Conservation (phyloP, 2,329 filamentous ascomycete species). For the Triangularia verruculosa region DNA sequence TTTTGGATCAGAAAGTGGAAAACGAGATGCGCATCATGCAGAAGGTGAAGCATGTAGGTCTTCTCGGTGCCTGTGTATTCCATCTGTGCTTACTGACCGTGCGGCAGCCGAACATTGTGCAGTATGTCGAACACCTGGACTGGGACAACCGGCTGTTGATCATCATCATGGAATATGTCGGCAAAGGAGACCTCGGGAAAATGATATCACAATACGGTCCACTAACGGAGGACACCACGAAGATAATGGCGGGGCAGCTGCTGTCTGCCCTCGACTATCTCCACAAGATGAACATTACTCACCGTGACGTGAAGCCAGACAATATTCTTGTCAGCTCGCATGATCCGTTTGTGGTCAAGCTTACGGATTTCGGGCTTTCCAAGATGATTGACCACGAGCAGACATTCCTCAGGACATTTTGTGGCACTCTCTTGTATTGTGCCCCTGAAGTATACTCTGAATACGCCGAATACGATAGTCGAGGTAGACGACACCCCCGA, state of each 20-base stretch:
- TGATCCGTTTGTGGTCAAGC: slow-evolving; percentile 76
- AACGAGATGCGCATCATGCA: slow-evolving; percentile 98
- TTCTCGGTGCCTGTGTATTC: neutral
- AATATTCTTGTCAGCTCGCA: slow-evolving; percentile 82
- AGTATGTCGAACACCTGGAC: slow-evolving; percentile 86
- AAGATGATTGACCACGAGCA: slow-evolving; percentile 89
- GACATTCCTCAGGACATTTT: slow-evolving; percentile 94
- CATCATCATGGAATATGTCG: slow-evolving; percentile 93
- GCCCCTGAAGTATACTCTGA: slow-evolving; percentile 93
- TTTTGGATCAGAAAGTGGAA: slow-evolving; percentile 86
- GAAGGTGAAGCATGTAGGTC: slow-evolving; percentile 72
- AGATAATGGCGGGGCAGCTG: slow-evolving; percentile 71
- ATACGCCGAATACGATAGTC: slow-evolving; percentile 65
- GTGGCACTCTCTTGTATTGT: slow-evolving; percentile 91
- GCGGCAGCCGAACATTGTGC: slow-evolving; percentile 76
- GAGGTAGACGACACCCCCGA: slow-evolving; percentile 61
- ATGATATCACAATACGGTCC: slow-evolving; percentile 60
- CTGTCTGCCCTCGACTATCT: slow-evolving; percentile 81
- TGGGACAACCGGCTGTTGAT: slow-evolving; percentile 81
- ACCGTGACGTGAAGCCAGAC: slow-evolving; percentile 98
- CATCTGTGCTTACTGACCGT: neutral
- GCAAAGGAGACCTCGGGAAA: slow-evolving; percentile 76
- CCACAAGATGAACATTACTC: slow-evolving; percentile 84
- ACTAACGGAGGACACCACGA: slow-evolving; percentile 67
- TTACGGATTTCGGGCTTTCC: slow-evolving; percentile 94